Evolutionary conservation across 2,329 filamentous ascomycete genomes (phyloP), one percentile per base, ranked within the genome.

Genomic region (Rugonectria rugulosa): DNA sequence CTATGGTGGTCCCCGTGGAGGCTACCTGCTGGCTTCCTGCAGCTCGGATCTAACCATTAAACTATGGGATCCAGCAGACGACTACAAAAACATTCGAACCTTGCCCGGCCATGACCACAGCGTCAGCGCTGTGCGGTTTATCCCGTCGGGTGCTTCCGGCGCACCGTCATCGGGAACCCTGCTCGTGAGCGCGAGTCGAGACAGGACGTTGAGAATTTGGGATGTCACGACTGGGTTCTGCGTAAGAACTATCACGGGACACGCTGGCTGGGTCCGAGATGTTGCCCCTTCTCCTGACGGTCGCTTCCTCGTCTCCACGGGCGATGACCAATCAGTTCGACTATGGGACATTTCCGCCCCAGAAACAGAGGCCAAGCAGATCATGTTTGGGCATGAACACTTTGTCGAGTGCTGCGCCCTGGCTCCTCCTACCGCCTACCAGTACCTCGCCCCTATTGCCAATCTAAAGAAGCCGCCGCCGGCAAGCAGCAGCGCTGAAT

Each of bases 71-170:
- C 93, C 94, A 1, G 84, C 87, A 37, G 90, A 96, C 70, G 91
- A 95, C 56, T 97, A 97, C 78, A 96, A 97, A 73, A 97, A 97
- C 70, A 96, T 97, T 53, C 85, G 92, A 46, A 97, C 93, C 1
- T 79, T 97, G 17, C 89, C 90, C 1, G 93, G 94, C 6, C 93
- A 97, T 74, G 93, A 97, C 66, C 94, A 97, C 73, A 95, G 89
- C 62, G 91, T 97, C 50, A 95, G 90, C 64, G 88, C 91, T 3
- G 88, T 97, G 26, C 88, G 92, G 7, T 97, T 97, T 71, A 88
- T 97, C 31, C 92, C 92, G 3, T 92, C 88, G 7, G 91, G 91
- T 19, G 89, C 89, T 15, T 89, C 89, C 2, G 91, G 90, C 36
- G 87, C 88, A 2, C 89, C 89, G 3, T 81, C 87, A n/a, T 91